Evolutionary conservation across 1,284 basidiomycete genomes (phyloP), one percentile per base, ranked within the genome.

Genomic region (Cutaneotrichosporon sp.): DNA sequence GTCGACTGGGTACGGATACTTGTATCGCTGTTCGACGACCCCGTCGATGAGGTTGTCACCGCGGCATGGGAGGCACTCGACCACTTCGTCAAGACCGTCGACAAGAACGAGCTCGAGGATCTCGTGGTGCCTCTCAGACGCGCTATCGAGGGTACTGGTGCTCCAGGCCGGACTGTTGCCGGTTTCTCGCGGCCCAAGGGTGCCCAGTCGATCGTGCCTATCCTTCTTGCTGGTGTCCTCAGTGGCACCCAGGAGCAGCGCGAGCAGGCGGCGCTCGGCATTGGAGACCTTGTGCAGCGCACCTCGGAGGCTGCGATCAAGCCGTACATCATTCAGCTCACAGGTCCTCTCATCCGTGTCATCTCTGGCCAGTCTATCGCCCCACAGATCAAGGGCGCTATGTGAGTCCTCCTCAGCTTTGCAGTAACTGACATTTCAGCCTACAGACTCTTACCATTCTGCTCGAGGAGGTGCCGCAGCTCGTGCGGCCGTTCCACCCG

Each of bases 401-500:
- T 96, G 68, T 74, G 39, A 54, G 73, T 72, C 10, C 20, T 16
- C 24, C 26, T n/a, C 14, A 25, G 16, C 2, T 34, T 1, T 24
- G 14, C 20, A 7, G 7, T n/a, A 5, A 22, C 59, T 61, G 47
- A 55, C 43, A 27, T 22, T n/a, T 47, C 51, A 67, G 67, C 55
- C 80, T 94, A 24, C 82, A 81, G 31, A 88, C 91, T 1, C 80
- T 96, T 34, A 83, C 84, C 0, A 83, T 84, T 10, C 87, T 96
- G 80, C 79, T 96, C 29, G 82, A 85, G 61, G 80, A 82, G 46
- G 88, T 97, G 19, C 92, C 94, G 0, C 78, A 81, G 19, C 89
- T 96, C 61, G 90, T 97, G 60, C 91, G 91, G 70, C 93, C 94
- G 0, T 98, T 98, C 85, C 97, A 97, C 80, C 96, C 94, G 2